These are phyloP conservation scores for Olyra latifolia DNA, from an alignment of 176 grass and related monocot genomes.

Conservation along the genomic window DNA sequence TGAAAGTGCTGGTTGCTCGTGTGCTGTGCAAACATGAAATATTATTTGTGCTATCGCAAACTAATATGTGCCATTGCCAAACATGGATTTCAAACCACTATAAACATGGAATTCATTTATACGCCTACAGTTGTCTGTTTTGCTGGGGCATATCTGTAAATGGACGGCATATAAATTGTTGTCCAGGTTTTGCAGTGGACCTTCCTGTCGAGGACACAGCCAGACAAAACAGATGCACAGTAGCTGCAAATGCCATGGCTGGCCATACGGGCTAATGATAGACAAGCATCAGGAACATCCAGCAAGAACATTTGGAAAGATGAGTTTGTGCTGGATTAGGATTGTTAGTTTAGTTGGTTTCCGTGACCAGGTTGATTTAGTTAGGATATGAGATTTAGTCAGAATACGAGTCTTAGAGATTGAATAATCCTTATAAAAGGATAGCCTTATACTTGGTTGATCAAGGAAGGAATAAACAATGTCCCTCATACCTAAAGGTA, in stretches of 20 bases:
- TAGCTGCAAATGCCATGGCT: background rate
- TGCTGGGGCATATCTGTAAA: background rate
- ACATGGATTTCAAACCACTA: background rate
- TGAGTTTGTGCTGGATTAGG: background rate
- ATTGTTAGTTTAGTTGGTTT: background rate
- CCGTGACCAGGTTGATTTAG: background rate
- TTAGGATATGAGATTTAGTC: background rate
- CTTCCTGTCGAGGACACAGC: too few relatives aligned
- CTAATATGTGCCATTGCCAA: conserved; percentile 3
- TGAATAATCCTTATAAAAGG: background rate
- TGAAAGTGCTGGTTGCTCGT: background rate
- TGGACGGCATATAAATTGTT: background rate
- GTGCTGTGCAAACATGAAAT: background rate
- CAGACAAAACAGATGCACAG: too few relatives aligned
- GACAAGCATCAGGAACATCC: background rate
- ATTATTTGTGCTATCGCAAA: background rate
- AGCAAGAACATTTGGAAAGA: background rate
- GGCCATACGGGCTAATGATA: background rate
- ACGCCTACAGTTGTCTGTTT: background rate
- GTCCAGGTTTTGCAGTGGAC: background rate
- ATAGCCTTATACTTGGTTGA: background rate
- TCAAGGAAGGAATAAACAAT: background rate
- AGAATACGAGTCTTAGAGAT: background rate
- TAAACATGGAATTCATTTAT: background rate
- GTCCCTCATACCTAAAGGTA: background rate